Conservation (phyloP, 2,329 filamentous ascomycete species). For the Neurospora crassa region DNA sequence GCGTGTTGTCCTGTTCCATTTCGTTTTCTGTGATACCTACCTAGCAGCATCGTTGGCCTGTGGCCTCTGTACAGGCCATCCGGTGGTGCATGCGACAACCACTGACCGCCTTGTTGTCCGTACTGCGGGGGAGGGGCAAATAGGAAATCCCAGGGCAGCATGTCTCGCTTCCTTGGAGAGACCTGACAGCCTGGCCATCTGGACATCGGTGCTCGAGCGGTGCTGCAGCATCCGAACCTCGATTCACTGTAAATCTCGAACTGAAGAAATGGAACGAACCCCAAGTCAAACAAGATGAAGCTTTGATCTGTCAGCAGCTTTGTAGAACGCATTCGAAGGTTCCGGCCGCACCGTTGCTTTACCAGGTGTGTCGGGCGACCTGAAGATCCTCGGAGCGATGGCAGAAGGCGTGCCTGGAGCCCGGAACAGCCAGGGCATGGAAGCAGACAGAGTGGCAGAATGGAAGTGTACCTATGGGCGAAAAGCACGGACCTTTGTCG, state of each 20-base stretch:
- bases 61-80: neutral
- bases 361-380: neutral
- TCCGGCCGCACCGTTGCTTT: constrained; percentile 4
- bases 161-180: neutral
- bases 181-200: neutral
- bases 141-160: neutral
- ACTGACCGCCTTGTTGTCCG: neutral
- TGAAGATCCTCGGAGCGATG: neutral
- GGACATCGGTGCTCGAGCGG: neutral
- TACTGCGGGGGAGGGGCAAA: neutral
- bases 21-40: neutral
- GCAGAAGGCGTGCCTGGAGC: constrained; percentile 6
- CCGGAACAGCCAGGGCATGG: no score
- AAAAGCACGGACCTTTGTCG: constrained; percentile 19
- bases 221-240: neutral
- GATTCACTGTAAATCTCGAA: neutral
- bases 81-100: neutral
- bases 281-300: neutral
- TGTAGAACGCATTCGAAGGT: constrained; percentile 16
- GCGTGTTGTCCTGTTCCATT: neutral
- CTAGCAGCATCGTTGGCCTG: neutral
- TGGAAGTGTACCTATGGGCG: constrained; percentile 8
- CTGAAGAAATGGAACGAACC: neutral
- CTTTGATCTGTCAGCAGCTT: neutral
- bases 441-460: neutral